Base-by-base conservation (phyloP, 139 green algal species). In the Auxenochlorella pyrenoidosa region DNA sequence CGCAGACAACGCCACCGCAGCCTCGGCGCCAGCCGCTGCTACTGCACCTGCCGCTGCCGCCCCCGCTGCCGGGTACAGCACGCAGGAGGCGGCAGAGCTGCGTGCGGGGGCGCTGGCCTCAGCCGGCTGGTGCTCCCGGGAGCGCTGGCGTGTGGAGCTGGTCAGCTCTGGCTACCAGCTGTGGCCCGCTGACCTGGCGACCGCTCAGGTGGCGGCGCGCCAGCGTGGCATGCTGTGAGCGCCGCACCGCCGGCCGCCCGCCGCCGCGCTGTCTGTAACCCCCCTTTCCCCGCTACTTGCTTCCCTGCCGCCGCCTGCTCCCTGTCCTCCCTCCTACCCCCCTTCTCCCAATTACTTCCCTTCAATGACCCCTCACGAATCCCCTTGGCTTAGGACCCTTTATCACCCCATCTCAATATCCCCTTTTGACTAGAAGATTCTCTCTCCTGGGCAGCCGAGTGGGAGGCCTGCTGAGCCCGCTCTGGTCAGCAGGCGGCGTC, bases 101-200 rank as follows among this genome's bases (percentile, higher is more conserved):
- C 18, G 21, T 34, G 71, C 71, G 34, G 73, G 19, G 21, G 40
- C 43, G 40, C 40, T 80, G 18, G 32, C 34, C 32, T 36, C 79
- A 26, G 0, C n/a, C 58, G 36, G 38, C 72, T 71, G 34, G 43
- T 83, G 78, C 34, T 19, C 79, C 38, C 5, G 22, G 32, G 22
- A 47, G 63, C 28, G 59, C 28, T 85, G 80, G 80, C 63, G 66
- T 16, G 80, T 85, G 60, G 41, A 85, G 80, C 16, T 30, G 13
- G 30, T 85, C 15, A 43, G 40, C 1, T 3, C 18, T 16, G 80
- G 80, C 21, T 59, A 77, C 24, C 80, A 60, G 60, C 80, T 85
- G 30, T 75, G 43, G 63, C 80, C 80, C 3, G 63, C 80, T 38
- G 80, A 85, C 63, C 80, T 85, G 51, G 38, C 68, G 30, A 26